Conservation (phyloP, 2,329 filamentous ascomycete genomes). For the Rugonectria rugulosa region DNA sequence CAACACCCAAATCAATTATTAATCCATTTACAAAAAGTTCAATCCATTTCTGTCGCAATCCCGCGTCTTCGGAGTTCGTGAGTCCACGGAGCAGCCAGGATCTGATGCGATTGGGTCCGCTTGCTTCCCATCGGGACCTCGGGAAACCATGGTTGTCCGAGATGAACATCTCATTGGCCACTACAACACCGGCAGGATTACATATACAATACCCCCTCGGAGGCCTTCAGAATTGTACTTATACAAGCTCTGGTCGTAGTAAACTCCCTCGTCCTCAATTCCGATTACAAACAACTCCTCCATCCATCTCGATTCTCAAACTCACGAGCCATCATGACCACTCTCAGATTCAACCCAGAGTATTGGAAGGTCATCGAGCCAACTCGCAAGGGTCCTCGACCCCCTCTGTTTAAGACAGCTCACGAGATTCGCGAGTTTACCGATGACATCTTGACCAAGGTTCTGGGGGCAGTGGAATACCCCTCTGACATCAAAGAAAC, state of each 20-base stretch:
- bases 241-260: neutral
- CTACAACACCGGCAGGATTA: no score
- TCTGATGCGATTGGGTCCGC: neutral
- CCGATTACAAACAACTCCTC: neutral
- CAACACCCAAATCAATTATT: neutral
- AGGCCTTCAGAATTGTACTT: no score
- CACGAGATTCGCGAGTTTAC: slow-evolving; percentile 18
- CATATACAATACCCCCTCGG: no score
- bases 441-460: neutral
- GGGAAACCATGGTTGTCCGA: neutral
- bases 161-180: neutral
- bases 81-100: neutral
- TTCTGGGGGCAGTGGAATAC: neutral
- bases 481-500: slow-evolving; percentile 16
- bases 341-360: slow-evolving; percentile 18
- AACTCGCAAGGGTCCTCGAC: neutral
- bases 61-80: neutral
- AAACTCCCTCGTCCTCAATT: no score
- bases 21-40: no score
- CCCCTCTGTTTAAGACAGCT: slow-evolving; percentile 7
- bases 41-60: neutral
- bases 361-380: slow-evolving; percentile 5
- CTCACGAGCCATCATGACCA: neutral
- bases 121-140: neutral
- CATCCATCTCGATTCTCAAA: neutral